phyloP scores from a whole-genome alignment of 192 early-diverging fungal genomes.

The Backusella tarrabulga region DNA sequence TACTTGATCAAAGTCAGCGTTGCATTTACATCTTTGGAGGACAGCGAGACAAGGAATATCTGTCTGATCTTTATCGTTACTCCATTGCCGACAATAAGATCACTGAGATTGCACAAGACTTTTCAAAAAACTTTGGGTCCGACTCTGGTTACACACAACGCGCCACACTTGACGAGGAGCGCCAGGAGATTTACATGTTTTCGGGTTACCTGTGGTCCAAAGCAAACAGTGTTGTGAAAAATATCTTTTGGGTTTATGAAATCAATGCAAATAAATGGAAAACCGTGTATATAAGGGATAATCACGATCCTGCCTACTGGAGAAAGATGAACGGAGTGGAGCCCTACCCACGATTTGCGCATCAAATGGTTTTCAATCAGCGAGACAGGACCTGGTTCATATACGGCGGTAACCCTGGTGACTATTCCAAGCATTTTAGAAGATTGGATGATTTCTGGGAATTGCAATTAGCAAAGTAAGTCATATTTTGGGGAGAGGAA shows the following conservation, averaged over 20 bases:
- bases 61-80: constrained; percentile 83
- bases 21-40: constrained; percentile 92
- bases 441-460: constrained; percentile 89
- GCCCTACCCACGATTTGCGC: constrained; percentile 85
- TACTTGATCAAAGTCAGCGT: constrained; percentile 68
- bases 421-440: constrained; percentile 53
- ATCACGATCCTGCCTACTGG: constrained; percentile 17
- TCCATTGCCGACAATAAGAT: constrained; percentile 79
- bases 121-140: constrained; percentile 69
- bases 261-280: constrained; percentile 54
- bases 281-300: constrained; percentile 70
- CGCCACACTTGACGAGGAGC: constrained; percentile 72
- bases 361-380: constrained; percentile 87
- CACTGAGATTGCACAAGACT: constrained; percentile 73
- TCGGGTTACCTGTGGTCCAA: constrained; percentile 64
- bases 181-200: constrained; percentile 85
- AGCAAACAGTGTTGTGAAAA: constrained; percentile 65
- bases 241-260: constrained; percentile 78
- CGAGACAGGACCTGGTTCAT: constrained; percentile 71
- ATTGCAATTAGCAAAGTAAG: constrained; percentile 63
- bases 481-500: not conserved
- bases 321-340: constrained; percentile 38
- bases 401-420: constrained; percentile 94
- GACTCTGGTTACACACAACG: constrained; percentile 83
- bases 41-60: constrained; percentile 77